A percentile compares a stretch with the other conserved stretches of the same genome.
Conservation (phyloP, 768 basidiomycete genomes). For the Lactifluus echinatus region DNA sequence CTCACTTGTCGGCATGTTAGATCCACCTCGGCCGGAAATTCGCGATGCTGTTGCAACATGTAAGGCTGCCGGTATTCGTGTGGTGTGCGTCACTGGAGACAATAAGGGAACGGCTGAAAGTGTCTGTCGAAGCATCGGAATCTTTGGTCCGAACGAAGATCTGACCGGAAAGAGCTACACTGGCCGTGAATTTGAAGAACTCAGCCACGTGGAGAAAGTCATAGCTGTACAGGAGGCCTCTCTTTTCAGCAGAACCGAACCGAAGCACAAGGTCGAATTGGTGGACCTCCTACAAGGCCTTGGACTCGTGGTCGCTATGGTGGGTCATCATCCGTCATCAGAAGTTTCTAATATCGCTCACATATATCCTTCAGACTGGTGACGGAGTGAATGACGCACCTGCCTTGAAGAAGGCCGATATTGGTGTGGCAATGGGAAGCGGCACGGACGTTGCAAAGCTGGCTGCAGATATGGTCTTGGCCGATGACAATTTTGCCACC, state of each 20-base stretch:
- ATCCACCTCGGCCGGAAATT: slow-evolving; percentile 95
- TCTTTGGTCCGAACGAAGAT: slow-evolving; percentile 81
- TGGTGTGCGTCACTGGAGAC: slow-evolving; percentile 96
- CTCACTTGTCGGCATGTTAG: slow-evolving; percentile 94
- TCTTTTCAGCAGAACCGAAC: slow-evolving; percentile 91
- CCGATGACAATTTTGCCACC: slow-evolving; percentile 95
- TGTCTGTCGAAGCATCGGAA: slow-evolving; percentile 92
- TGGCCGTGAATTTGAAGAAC: slow-evolving; percentile 80
- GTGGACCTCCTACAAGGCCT: slow-evolving; percentile 90
- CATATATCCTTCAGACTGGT: slow-evolving; percentile 53
- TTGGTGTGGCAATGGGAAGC: slow-evolving; percentile 98
- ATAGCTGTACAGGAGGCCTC: slow-evolving; percentile 79
- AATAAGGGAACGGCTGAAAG: slow-evolving; percentile 98
- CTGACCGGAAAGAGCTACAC: slow-evolving; percentile 94
- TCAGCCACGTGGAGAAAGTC: slow-evolving; percentile 75
- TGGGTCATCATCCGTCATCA: slow-evolving; percentile 25
- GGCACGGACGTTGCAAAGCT: slow-evolving; percentile 98
- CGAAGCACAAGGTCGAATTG: slow-evolving; percentile 88
- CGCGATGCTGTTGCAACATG: slow-evolving; percentile 81
- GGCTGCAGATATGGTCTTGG: slow-evolving; percentile 96
- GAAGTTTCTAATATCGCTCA: slow-evolving; percentile 9
- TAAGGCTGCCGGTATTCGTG: slow-evolving; percentile 86
- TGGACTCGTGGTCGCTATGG: slow-evolving; percentile 95
- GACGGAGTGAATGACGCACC: slow-evolving; percentile 99
- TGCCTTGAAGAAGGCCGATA: slow-evolving; percentile 93